A percentile compares a stretch with the other conserved stretches of the same genome.
These are phyloP conservation scores for Dendrobium officinale DNA, from an alignment of 106 monocot genomes.

Conservation along the genomic window DNA sequence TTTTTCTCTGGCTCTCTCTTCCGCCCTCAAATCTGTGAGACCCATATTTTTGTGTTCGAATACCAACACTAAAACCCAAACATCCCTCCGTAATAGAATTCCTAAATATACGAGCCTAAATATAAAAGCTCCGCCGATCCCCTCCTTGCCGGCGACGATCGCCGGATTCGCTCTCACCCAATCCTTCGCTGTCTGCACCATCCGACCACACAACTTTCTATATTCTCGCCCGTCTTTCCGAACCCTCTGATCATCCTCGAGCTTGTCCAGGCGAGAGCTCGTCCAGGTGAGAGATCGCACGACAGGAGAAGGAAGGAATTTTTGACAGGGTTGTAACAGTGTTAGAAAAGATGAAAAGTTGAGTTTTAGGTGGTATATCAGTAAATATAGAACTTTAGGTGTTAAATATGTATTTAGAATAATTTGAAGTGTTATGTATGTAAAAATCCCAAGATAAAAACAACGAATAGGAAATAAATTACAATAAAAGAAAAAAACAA, in stretches of 20 bases:
- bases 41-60: neutral
- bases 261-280: no score
- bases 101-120: slow-evolving; percentile 9
- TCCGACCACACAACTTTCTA: slow-evolving; percentile 8
- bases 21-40: neutral
- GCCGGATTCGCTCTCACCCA: neutral
- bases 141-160: neutral
- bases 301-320: no score
- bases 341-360: no score
- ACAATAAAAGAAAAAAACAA: no score
- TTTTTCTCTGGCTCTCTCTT: slow-evolving; percentile 14
- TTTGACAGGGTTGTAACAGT: no score
- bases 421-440: no score
- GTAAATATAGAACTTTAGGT: no score
- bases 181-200: neutral
- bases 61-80: slow-evolving; percentile 4
- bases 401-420: no score
- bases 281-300: no score
- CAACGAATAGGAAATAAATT: no score
- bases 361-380: no score
- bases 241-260: neutral
- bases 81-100: neutral
- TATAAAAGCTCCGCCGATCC: neutral
- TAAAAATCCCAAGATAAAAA: no score
- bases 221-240: slow-evolving; percentile 19